Percentiles rank a stretch among this genome's conserved stretches.
These are phyloP conservation scores for Venturiaceae sp. DNA, from an alignment of 2,329 filamentous ascomycete species.

Conservation along the genomic window DNA sequence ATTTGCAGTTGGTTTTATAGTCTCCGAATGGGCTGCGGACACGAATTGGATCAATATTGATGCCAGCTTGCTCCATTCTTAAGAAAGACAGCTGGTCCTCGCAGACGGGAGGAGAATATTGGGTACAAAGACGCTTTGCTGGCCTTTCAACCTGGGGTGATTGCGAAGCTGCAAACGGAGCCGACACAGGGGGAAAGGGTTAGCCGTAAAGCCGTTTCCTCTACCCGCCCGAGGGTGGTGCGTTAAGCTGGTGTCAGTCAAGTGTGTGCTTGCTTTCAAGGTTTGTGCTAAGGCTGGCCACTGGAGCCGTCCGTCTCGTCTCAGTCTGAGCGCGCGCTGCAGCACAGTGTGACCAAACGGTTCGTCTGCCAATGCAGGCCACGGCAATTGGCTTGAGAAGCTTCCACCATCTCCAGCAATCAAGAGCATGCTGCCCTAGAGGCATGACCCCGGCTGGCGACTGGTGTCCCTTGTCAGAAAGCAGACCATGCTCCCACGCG, in stretches of 20 bases:
- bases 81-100: not conserved
- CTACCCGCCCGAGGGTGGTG: no score
- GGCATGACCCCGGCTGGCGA: not conserved
- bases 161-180: not conserved
- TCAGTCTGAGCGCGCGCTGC: not conserved
- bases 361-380: not conserved
- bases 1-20: not conserved
- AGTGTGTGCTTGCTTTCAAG: not conserved
- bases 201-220: not conserved
- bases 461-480: not conserved
- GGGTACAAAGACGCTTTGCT: not conserved
- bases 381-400: not conserved
- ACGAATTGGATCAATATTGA: no score
- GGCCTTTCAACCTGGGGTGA: not conserved
- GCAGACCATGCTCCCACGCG: constrained; percentile 20
- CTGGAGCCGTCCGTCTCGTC: no score
- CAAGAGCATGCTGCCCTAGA: constrained; percentile 2
- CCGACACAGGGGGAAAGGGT: not conserved
- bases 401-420: not conserved
- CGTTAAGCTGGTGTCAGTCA: no score
- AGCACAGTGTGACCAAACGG: not conserved
- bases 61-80: no score
- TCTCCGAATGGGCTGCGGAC: not conserved
- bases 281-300: not conserved
- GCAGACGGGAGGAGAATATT: not conserved